Evolutionary conservation across 2,329 filamentous ascomycete genomes (phyloP).

Genomic region (Phialocephala sp.): DNA sequence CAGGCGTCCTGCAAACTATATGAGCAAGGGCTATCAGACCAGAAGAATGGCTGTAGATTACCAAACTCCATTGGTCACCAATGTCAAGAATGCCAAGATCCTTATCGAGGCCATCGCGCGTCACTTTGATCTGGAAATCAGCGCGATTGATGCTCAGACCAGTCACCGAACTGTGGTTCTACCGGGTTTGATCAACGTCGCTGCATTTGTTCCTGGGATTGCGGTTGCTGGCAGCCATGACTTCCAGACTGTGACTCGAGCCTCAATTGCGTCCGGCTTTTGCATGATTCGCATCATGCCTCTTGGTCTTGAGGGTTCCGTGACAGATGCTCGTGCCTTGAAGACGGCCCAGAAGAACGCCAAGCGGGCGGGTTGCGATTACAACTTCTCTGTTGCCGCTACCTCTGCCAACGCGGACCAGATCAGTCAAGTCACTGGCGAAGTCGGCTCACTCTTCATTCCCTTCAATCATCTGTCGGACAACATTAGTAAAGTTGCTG

Average conservation of each 20-base stretch:
- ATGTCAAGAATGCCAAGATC: conserved; percentile 99
- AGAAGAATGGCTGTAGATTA: conserved; percentile 95
- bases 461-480: conserved; percentile 80
- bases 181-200: conserved; percentile 78
- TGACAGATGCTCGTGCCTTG: conserved; percentile 74
- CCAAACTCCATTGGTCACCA: conserved; percentile 95
- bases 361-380: conserved; percentile 74
- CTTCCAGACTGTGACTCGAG: conserved; percentile 72
- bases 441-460: conserved; percentile 82
- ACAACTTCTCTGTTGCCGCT: conserved; percentile 78
- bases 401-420: conserved; percentile 76
- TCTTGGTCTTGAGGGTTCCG: conserved; percentile 72
- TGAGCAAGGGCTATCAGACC: conserved; percentile 97
- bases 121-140: conserved; percentile 83
- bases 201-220: conserved; percentile 79
- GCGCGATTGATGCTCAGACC: conserved; percentile 87
- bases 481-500: conserved; percentile 83
- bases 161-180: conserved; percentile 79
- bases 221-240: conserved; percentile 68
- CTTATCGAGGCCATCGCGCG: conserved; percentile 92
- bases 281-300: conserved; percentile 83
- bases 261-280: conserved; percentile 76
- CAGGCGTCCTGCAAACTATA: conserved; percentile 94
- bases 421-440: conserved; percentile 72
- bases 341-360: conserved; percentile 75